Percentiles rank a stretch among this genome's conserved stretches.
phyloP scores from a whole-genome alignment of 345 rosid genomes.

The Limnanthes douglasii region DNA sequence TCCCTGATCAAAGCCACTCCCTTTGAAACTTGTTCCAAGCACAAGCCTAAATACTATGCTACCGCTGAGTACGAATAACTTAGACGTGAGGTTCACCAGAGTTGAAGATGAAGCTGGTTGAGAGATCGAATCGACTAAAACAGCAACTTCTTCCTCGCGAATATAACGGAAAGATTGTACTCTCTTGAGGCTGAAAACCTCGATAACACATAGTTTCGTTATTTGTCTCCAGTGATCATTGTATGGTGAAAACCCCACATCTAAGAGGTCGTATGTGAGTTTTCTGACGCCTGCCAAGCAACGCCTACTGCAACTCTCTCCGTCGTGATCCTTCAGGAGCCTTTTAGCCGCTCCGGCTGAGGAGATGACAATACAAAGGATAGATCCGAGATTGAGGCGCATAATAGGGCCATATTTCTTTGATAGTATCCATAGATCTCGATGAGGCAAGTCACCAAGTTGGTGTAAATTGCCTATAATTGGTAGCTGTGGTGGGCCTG shows the following conservation, averaged over 20 bases:
- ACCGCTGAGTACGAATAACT: slow-evolving; percentile 11
- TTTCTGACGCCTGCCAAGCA: slow-evolving; percentile 9
- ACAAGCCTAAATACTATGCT: slow-evolving; percentile 24
- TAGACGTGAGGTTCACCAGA: slow-evolving; percentile 13
- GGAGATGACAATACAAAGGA: slow-evolving; percentile 19
- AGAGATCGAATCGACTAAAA: slow-evolving; percentile 14
- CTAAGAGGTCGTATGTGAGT: slow-evolving; percentile 26
- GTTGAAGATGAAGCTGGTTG: slow-evolving; percentile 3
- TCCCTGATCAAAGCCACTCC: slow-evolving; percentile 10
- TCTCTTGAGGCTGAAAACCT: slow-evolving; percentile 21
- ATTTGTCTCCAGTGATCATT: slow-evolving; percentile 25
- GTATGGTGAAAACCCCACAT: slow-evolving; percentile 26
- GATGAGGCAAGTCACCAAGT: too few relatives aligned
- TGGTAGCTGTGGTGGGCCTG: slow-evolving; percentile 31
- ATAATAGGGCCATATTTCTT: slow-evolving; percentile 28
- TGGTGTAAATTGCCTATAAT: slow-evolving; percentile 40
- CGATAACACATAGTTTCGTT: slow-evolving; percentile 18
- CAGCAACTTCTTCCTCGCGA: slow-evolving; percentile 22
- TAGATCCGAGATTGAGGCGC: slow-evolving; percentile 17
- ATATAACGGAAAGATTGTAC: slow-evolving; percentile 18
- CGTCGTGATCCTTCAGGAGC: slow-evolving; percentile 28
- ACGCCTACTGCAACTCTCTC: slow-evolving; percentile 29
- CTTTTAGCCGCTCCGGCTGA: slow-evolving; percentile 27
- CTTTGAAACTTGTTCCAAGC: slow-evolving; percentile 22
- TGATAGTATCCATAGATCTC: slow-evolving; percentile 25